These are phyloP conservation scores for Akanthomyces dipterigenus DNA, from an alignment of 2,329 filamentous ascomycete species.

Conservation along the genomic window DNA sequence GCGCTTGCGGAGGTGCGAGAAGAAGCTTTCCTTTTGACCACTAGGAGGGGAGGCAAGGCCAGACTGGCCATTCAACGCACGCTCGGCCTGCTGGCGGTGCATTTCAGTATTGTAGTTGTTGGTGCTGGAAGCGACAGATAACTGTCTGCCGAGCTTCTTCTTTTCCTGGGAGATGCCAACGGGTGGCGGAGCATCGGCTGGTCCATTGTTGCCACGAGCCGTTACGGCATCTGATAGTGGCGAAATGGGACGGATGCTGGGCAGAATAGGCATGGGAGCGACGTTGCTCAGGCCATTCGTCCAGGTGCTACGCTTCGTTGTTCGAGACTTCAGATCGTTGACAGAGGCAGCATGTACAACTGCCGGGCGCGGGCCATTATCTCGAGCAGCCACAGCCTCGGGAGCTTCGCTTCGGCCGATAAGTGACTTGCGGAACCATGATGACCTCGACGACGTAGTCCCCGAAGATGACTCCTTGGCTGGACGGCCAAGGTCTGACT, in stretches of 20 bases:
- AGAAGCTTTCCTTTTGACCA: constrained; percentile 91
- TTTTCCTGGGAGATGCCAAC: constrained; percentile 50
- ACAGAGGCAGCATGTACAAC: constrained; percentile 36
- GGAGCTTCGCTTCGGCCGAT: constrained; percentile 70
- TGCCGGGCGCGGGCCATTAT: constrained; percentile 37
- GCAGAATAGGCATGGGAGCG: constrained; percentile 91
- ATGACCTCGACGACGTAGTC: constrained; percentile 72
- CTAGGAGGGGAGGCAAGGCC: constrained; percentile 70
- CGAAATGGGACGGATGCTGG: constrained; percentile 89
- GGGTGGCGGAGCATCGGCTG: constrained; percentile 16
- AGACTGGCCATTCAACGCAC: constrained; percentile 75
- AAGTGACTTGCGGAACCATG: constrained; percentile 94
- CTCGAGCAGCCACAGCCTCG: constrained; percentile 51
- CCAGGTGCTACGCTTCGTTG: constrained; percentile 87
- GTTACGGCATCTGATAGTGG: constrained; percentile 92
- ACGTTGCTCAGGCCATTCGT: constrained; percentile 72
- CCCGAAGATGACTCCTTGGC: constrained; percentile 55
- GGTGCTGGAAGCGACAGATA: constrained; percentile 85
- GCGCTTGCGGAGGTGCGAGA: constrained; percentile 91
- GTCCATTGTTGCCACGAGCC: constrained; percentile 70
- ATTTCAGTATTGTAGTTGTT: constrained; percentile 89
- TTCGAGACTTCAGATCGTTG: constrained; percentile 39
- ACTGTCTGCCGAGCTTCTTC: constrained; percentile 92
- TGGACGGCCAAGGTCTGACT: constrained; percentile 69
- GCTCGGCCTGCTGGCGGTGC: constrained; percentile 85